Evolutionary conservation across 257 asterid genomes (phyloP), one percentile per base, ranked within the genome.

Genomic region (Capsicum baccatum): DNA sequence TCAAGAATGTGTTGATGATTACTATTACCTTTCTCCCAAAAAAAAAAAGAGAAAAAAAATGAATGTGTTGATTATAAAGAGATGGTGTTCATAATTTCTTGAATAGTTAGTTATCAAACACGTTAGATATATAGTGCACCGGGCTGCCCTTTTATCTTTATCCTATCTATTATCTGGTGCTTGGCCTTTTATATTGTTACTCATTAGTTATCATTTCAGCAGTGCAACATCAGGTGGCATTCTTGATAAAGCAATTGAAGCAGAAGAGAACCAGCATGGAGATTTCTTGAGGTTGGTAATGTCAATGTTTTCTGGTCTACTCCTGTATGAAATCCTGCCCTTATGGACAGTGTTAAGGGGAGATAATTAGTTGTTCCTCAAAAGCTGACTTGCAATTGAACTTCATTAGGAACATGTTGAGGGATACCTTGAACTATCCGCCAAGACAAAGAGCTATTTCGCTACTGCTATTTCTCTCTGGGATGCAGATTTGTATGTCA

Each of bases 401-500:
- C n/a, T 74, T 12, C 47, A 3, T 52, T 85, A 94, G 98, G 97
- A 93, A 9, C 97, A 94, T 83, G 95, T 94, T 58, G 97, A 93
- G 88, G 98, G 97, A 81, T 94, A 93, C 92, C 97, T 91, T 69
- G 98, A 93, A 88, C 84, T 94, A 83, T 94, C 97, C 21, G 97
- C 97, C 73, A 94, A 94, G 90, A 94, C 97, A 12, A 94, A 92
- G 88, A 71, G 94, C 47, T 93, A 91, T 87, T 92, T 94, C 79
- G 85, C 94, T 82, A 91, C 98, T 17, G 97, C 97, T 79, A 89
- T 91, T 89, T 90, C 91, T 42, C 85, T 91, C 33, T 94, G 98
- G 97, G 97, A 94, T 91, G 98, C 97, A 19, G 97, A 94, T 84
- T 94, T 92, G 82, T 93, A 94, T 79, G 97, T 94, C 84, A 94